Base-by-base conservation (phyloP, 805 yeast genomes). In the Saturnispora mendoncae region DNA sequence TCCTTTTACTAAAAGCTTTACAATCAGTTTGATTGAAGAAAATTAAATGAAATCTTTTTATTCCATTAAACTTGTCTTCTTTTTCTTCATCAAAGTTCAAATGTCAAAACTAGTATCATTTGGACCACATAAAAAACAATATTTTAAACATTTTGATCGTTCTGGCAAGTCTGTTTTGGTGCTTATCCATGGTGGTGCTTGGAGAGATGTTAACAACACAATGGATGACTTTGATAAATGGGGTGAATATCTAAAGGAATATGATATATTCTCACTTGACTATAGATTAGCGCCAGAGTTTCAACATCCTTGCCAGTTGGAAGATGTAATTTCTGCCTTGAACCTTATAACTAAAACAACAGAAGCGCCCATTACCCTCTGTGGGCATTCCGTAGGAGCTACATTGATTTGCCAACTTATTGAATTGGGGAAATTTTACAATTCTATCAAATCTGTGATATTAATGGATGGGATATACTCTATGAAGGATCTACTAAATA, bases 301-400 rank as follows among this genome's bases (percentile, higher is more conserved):
- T 12, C 58, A 61, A 38, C 84, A 80, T 52, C 94, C 95, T 0
- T 50, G 42, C 4, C 87, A 80, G 53, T 42, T 79, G 5, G 37
- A 62, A 0, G 94, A 85, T 49, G 75, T 79, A 2, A 36, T 67
- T 0, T 40, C 37, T 0, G 82, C 75, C 0, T 48, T 82, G 6
- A 18, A 39, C 2, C 19, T 21, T 3, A 50, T 64, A 17, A 14
- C 26, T 3, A 38, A 46, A 4, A 19, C 41, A 7, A 48, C 54
- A 0, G 48, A 54, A 28, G 44, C 50, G 4, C 49, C 52, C 20
- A 33, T 66, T 3, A 57, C 59, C 3, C 47, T 77, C 0, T 64
- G 74, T 9, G 95, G 95, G 0, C 95, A 85, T 60, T 81, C 92
- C 1, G 92, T 78, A 4, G 95, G 95, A 2, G 84, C 88, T 2